phyloP scores from a whole-genome alignment of 2,329 filamentous ascomycete genomes.

The Penicillium sp. region DNA sequence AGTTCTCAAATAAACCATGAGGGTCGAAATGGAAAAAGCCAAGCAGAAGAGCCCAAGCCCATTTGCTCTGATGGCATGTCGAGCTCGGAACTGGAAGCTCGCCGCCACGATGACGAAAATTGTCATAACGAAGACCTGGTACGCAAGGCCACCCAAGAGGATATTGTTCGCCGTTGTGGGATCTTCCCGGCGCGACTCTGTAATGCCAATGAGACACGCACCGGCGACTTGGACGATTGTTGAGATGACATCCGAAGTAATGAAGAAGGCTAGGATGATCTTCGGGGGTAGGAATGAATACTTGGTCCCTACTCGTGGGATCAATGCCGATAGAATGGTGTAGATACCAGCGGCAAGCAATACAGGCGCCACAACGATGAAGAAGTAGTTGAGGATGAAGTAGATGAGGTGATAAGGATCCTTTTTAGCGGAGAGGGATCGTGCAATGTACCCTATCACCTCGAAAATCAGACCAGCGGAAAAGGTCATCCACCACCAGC shows the following conservation, averaged over 20 bases:
- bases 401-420: conserved; percentile 18
- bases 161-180: background rate
- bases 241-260: conserved; percentile 19
- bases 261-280: conserved; percentile 16
- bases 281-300: conserved; percentile 15
- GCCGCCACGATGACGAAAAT: background rate
- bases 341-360: conserved; percentile 17
- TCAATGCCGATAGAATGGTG: conserved; percentile 17
- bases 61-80: background rate
- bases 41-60: background rate
- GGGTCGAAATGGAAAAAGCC: conserved; percentile 13
- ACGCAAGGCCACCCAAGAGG: conserved; percentile 1
- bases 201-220: conserved; percentile 13
- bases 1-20: conserved; percentile 20
- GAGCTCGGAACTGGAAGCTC: background rate
- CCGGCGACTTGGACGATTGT: conserved; percentile 19
- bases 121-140: conserved; percentile 2
- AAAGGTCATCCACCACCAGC: conserved; percentile 21
- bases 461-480: conserved; percentile 15
- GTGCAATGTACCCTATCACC: conserved; percentile 18
- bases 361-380: conserved; percentile 18
- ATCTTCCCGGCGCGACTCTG: conserved; percentile 9
- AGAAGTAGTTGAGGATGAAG: conserved; percentile 21
- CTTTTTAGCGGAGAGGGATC: conserved; percentile 14
- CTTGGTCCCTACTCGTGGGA: conserved; percentile 10